Percentiles rank a stretch among this genome's conserved stretches.
Conservation (phyloP, 257 asterid species). For the Plantago major region DNA sequence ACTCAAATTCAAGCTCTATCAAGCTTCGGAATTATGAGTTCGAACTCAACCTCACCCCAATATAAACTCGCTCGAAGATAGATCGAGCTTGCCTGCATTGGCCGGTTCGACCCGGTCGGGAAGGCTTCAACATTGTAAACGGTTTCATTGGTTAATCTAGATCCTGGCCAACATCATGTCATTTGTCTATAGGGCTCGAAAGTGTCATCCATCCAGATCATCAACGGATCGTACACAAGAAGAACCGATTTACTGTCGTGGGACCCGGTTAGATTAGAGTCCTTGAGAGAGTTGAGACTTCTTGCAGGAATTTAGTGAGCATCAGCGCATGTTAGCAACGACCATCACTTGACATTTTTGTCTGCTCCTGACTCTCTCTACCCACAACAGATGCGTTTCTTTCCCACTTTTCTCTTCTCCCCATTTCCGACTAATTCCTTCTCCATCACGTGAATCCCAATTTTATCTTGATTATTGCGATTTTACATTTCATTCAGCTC, state of each 20-base stretch:
- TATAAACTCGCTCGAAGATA: too few relatives aligned
- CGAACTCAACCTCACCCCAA: too few relatives aligned
- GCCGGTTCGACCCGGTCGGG: too few relatives aligned
- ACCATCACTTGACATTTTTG: slow-evolving; percentile 8
- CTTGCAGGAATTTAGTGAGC: slow-evolving; percentile 16
- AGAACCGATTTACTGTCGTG: slow-evolving; percentile 3
- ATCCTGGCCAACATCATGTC: too few relatives aligned
- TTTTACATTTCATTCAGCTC: slow-evolving; percentile 1
- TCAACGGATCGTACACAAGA: not conserved
- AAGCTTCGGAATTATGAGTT: too few relatives aligned
- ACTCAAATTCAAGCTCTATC: too few relatives aligned
- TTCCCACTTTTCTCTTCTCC: slow-evolving; percentile 19
- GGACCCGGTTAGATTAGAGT: slow-evolving; percentile 26
- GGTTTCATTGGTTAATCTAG: too few relatives aligned
- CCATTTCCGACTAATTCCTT: slow-evolving; percentile 11
- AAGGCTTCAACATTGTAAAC: too few relatives aligned
- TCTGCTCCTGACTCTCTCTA: not conserved
- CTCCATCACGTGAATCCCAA: slow-evolving; percentile 12
- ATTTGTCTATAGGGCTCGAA: too few relatives aligned
- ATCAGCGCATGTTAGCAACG: slow-evolving; percentile 29
- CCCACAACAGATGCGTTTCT: slow-evolving; percentile 19
- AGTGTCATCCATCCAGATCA: not conserved
- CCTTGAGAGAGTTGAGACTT: not conserved
- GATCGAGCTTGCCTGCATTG: too few relatives aligned
- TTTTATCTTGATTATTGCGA: slow-evolving; percentile 2